Percentiles rank a stretch among this genome's conserved stretches.
phyloP scores from a whole-genome alignment of 208 protist genomes.

The Lotmaria passim region DNA sequence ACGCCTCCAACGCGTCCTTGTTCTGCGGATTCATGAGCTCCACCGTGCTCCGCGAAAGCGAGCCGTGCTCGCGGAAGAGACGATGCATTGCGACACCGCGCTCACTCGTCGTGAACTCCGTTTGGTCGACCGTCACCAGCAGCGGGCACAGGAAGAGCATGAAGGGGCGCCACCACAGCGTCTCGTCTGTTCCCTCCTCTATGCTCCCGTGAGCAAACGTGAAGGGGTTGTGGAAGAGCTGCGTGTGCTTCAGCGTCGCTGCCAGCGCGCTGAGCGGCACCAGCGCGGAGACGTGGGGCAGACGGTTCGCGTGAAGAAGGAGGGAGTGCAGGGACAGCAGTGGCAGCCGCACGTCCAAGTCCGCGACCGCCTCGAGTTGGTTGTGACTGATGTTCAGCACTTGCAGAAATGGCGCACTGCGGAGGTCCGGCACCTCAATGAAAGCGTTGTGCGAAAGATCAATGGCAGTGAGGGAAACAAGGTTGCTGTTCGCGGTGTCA shows the following conservation, averaged over 20 bases:
- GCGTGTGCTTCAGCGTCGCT: constrained; percentile 54
- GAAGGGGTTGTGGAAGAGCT: constrained; percentile 73
- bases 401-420: constrained; percentile 63
- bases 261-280: constrained; percentile 72
- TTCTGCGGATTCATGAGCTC: constrained; percentile 69
- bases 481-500: constrained; percentile 14
- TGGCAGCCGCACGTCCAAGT: constrained; percentile 67
- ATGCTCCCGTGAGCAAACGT: not conserved
- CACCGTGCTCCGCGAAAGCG: constrained; percentile 46
- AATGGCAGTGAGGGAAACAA: constrained; percentile 43
- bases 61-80: constrained; percentile 68
- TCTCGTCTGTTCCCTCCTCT: not conserved
- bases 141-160: constrained; percentile 74
- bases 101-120: constrained; percentile 51
- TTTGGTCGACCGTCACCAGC: constrained; percentile 55
- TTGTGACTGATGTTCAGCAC: constrained; percentile 78
- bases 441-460: constrained; percentile 85
- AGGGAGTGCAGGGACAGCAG: constrained; percentile 60
- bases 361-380: constrained; percentile 60
- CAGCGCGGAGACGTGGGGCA: constrained; percentile 38
- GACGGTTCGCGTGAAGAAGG: constrained; percentile 51
- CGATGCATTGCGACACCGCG: constrained; percentile 35
- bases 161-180: constrained; percentile 67
- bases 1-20: constrained; percentile 57
- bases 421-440: constrained; percentile 77